A percentile compares a stretch with the other conserved stretches of the same genome.
Evolutionary conservation across 495 filamentous ascomycete species (phyloP).

Genomic region (Penicillium goetzii): DNA sequence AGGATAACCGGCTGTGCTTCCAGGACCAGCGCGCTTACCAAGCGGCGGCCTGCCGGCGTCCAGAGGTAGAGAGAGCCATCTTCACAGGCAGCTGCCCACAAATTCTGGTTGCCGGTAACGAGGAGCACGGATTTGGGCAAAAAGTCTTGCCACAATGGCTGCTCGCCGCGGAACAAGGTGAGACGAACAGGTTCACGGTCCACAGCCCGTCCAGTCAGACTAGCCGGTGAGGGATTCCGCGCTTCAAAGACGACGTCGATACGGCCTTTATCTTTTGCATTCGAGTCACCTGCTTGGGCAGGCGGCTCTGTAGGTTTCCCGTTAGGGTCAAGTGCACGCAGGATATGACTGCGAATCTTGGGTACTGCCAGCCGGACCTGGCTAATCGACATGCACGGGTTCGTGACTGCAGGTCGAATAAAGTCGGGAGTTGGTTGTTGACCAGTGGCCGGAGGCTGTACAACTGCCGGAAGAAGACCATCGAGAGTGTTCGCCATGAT

Average conservation of each 20-base stretch:
- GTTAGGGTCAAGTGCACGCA: constrained; percentile 54
- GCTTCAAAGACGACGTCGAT: constrained; percentile 75
- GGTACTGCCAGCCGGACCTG: constrained; percentile 90
- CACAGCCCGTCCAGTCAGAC: constrained; percentile 57
- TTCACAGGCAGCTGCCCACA: constrained; percentile 93
- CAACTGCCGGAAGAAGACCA: constrained; percentile 69
- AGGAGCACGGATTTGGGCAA: constrained; percentile 81
- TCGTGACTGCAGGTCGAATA: constrained; percentile 83
- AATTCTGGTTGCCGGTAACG: constrained; percentile 82
- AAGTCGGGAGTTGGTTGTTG: constrained; percentile 79
- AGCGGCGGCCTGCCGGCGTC: constrained; percentile 89
- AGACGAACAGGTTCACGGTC: constrained; percentile 82
- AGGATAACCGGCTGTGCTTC: constrained; percentile 94
- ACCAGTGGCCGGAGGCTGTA: constrained; percentile 56
- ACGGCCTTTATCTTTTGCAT: constrained; percentile 57
- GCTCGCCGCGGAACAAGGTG: constrained; percentile 79
- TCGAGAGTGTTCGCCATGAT: constrained; percentile 77
- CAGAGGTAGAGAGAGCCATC: constrained; percentile 92
- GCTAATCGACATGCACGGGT: constrained; percentile 75
- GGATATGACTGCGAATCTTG: constrained; percentile 78
- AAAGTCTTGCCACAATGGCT: constrained; percentile 89
- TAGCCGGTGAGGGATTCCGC: constrained; percentile 64
- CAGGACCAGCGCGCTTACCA: constrained; percentile 80
- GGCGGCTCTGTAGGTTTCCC: constrained; percentile 53
- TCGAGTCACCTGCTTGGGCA: constrained; percentile 54